A percentile compares a stretch with the other conserved stretches of the same genome.
phyloP scores from a whole-genome alignment of 1,139 yeast species.

The Magnusiomyces tetraspermus region DNA sequence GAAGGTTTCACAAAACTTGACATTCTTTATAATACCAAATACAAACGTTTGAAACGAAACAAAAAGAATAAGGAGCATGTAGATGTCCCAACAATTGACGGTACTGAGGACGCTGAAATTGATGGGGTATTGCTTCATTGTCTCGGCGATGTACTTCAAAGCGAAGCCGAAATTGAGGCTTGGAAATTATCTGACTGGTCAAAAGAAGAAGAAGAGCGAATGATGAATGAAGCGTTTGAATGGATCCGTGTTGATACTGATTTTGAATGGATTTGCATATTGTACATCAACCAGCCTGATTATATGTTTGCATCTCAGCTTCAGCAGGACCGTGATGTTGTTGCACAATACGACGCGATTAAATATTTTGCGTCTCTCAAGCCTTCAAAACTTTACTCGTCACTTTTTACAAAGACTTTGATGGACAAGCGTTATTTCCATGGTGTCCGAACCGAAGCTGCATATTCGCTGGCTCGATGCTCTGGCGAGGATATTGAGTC shows the following conservation, averaged over 20 bases:
- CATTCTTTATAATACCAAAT: constrained; percentile 89
- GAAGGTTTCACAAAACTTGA: constrained; percentile 81
- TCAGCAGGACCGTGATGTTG: constrained; percentile 91
- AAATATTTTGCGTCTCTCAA: constrained; percentile 57
- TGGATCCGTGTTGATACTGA: constrained; percentile 97
- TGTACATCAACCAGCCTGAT: constrained; percentile 81
- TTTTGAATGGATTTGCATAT: constrained; percentile 87
- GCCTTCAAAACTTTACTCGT: constrained; percentile 59
- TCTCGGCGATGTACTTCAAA: constrained; percentile 68
- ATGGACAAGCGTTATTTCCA: constrained; percentile 81
- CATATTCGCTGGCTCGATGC: constrained; percentile 59
- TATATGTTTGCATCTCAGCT: constrained; percentile 92
- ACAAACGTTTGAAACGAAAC: constrained; percentile 59
- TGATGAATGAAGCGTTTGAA: constrained; percentile 82
- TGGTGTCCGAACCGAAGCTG: constrained; percentile 85
- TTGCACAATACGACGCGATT: constrained; percentile 85
- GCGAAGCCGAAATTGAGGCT: constrained; percentile 48
- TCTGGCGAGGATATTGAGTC: constrained; percentile 56
- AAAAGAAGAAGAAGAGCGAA: constrained; percentile 56
- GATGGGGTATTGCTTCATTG: constrained; percentile 44
- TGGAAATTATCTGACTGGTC: constrained; percentile 77
- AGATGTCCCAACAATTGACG: constrained; percentile 18
- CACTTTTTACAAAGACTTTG: constrained; percentile 67
- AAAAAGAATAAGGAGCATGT: constrained; percentile 38
- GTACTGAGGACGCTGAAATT: constrained; percentile 28